Evolutionary conservation across 805 yeast species (phyloP), one percentile per base, ranked within the genome.

Genomic region (Helenozyma baotianmanensis): DNA sequence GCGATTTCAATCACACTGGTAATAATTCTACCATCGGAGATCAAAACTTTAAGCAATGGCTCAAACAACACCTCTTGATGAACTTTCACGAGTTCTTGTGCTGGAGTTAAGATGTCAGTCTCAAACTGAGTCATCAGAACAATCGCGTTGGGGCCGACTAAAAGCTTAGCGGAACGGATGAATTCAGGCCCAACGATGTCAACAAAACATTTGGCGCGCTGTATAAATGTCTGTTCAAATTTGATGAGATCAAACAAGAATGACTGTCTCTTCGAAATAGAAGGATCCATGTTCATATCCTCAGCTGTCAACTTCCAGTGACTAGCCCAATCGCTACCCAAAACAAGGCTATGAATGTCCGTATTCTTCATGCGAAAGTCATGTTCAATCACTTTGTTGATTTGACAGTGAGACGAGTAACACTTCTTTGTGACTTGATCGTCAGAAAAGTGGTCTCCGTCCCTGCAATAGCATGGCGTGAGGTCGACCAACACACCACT

Each of bases 221-320:
- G 77, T 15, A 84, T 70, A 32, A 81, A 82, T 12, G 76, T 70
- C 46, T 81, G 85, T 43, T 85, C 95, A 29, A 78, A 72, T 35
- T 77, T 67, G 18, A 86, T 74, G 29, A 85, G 60, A 51, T 86
- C 95, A 56, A 82, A 87, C 4, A 84, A 71, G 36, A 80, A 77
- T 35, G 85, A 80, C 52, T 86, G 95, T 23, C 77, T 68, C 47
- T 76, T 76, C n/a, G 78, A 64, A 34, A 76, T 74, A 9, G 57
- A 54, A 9, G 70, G 69, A 32, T 70, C 77, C 6, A 75, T 70
- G 14, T 64, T 53, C 17, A 79, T 50, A 29, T 78, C 81, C 15
- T 72, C 76, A 3, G 69, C 66, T 0, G 80, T 64, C 10, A 80
- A 43, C 30, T 74, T 68, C 87, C 86, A 80, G 46, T 78, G 80